Base-by-base conservation (phyloP, 2,329 filamentous ascomycete genomes). In the Byssothecium circinans region DNA sequence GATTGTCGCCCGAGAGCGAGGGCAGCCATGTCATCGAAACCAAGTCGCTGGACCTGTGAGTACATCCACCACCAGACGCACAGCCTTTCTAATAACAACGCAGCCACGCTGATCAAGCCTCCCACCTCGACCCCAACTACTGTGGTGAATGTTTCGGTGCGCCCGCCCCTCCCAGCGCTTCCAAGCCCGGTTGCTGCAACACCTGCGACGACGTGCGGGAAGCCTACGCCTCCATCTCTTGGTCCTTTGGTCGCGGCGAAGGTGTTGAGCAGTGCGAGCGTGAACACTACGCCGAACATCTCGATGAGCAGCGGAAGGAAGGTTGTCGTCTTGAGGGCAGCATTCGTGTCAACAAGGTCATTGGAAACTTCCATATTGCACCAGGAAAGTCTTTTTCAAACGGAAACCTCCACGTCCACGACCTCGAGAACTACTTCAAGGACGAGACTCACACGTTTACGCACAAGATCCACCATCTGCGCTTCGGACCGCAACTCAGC, bases 361-460 rank as follows among this genome's bases (percentile, higher is more conserved):
- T 99, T 45, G 94, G 94, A 47, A 99, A 99, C 78, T 99, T 99
- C 81, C 94, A 99, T 74, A 87, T 99, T 62, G 94, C 95, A 1
- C 94, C 94, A 1, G 94, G 94, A 62, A 89, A 92, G 74, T 92
- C 87, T 71, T 97, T 97, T 81, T 95, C 88, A 72, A 95, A 89
- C 66, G 91, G 90, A 58, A 95, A 96, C 76, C 87, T 97, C 83
- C 94, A 99, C 75, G 89, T 96, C 17, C 94, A 99, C 76, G 95
- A 99, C 68, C 79, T 99, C 54, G 91, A 96, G 73, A 95, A 94
- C 77, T 99, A 96, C 80, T 88, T 90, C 77, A 86, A 92, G 25
- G 79, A 86, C 46, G 79, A 81, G 43, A 78, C 81, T 49, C 94
- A 99, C 75, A 90, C 89, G 15, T 97, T 99, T 75, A 87, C 86